Conservation (phyloP, 129 eudicot species). For the Helianthus tuberosus region DNA sequence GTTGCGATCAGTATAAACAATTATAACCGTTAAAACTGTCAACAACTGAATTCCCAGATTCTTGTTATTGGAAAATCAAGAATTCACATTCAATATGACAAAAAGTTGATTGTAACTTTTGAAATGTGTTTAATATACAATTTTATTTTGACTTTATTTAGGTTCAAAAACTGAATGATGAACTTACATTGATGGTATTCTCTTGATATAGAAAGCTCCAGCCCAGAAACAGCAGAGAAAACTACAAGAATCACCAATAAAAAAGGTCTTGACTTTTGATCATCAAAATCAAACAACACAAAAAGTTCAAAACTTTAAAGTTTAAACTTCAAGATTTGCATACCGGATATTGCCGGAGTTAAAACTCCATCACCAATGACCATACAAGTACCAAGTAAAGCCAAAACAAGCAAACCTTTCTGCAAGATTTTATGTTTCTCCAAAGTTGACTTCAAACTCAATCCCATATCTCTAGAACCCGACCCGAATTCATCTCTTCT, state of each 20-base stretch:
- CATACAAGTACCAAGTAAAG: conserved; percentile 90
- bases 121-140: too few species aligned
- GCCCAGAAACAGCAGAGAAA: conserved; percentile 91
- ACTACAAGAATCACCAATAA: conserved; percentile 54
- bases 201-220: conserved; percentile 79
- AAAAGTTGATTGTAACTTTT: neutral
- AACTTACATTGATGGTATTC: conserved; percentile 82
- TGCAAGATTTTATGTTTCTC: conserved; percentile 69
- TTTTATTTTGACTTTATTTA: conserved; percentile 1
- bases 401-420: conserved; percentile 60
- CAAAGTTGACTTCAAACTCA: conserved; percentile 57
- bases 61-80: neutral
- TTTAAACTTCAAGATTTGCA: neutral
- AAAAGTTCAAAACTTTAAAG: neutral
- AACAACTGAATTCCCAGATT: neutral
- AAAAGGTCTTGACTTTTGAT: conserved; percentile 7
- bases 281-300: conserved; percentile 11
- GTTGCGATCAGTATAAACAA: neutral
- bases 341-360: conserved; percentile 87
- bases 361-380: conserved; percentile 94
- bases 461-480: conserved; percentile 43
- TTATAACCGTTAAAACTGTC: conserved; percentile 2
- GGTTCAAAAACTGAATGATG: neutral
- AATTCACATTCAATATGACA: conserved; percentile 1
- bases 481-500: conserved; percentile 48